Evolutionary conservation across 1,284 basidiomycete genomes (phyloP), one percentile per base, ranked within the genome.

Genomic region (Phenoliferia sp.): DNA sequence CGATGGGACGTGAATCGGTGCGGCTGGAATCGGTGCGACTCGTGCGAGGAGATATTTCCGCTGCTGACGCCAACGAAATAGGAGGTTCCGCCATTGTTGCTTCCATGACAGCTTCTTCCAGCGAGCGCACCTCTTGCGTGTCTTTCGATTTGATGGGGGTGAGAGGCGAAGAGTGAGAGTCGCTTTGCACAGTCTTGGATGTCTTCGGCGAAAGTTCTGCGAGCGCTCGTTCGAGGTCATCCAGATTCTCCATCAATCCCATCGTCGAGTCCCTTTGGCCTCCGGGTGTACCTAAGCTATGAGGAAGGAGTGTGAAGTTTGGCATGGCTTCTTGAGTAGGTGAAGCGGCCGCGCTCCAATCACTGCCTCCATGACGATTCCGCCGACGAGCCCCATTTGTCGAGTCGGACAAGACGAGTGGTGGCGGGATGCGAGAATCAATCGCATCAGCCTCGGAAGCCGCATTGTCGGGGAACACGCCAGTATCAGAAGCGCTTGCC

Each of bases 221-320:
- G 44, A 75, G 63, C 3, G 74, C 74, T 19, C 73, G 71, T 56
- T 75, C 74, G 56, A 75, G 69, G 31, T 75, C 72, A 61, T 75
- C 70, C 31, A 75, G 64, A 39, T 75, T 72, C 50, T 73, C 69
- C 73, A 71, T 69, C 33, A 75, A 62, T 9, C 69, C 71, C 28
- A 71, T 64, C 22, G 67, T 70, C 28, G 71, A 72, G 26, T 68
- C 63, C 17, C 74, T 60, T 10, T 65, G 36, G 4, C 60, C 58
- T 26, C 69, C 68, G 44, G 35, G 55, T n/a, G n/a, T n/a, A n/a
- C n/a, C n/a, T n/a, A n/a, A n/a, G n/a, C n/a, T n/a, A n/a, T n/a
- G n/a, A n/a, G n/a, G n/a, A n/a, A n/a, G n/a, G n/a, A 0, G 12
- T 22, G 12, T 22, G 22, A 44, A 44, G 39, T 22, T 44, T 22